phyloP scores from a whole-genome alignment of 768 basidiomycete species.

The Collybia sordida region DNA sequence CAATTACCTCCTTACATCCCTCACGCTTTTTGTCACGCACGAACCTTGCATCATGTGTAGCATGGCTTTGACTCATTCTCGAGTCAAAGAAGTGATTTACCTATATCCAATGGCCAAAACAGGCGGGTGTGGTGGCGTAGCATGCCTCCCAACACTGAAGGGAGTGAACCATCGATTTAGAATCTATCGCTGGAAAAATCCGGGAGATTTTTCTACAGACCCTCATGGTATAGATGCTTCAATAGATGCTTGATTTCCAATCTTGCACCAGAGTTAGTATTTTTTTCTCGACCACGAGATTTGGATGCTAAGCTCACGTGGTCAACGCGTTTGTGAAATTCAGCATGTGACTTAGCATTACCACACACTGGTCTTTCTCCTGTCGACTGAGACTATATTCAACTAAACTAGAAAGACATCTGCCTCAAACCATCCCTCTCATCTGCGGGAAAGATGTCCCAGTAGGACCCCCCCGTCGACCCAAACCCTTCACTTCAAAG shows the following conservation, averaged over 20 bases:
- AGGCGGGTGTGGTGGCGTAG: constrained; percentile 82
- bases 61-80: constrained; percentile 93
- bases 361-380: no score
- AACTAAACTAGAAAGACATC: no score
- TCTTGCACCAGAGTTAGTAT: no score
- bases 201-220: constrained; percentile 8
- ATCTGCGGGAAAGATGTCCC: no score
- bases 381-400: no score
- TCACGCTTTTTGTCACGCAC: constrained; percentile 86
- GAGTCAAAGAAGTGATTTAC: constrained; percentile 86
- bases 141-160: constrained; percentile 76
- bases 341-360: no score
- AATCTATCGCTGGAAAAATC: constrained; percentile 64
- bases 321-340: no score
- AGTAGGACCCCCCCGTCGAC: no score
- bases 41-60: constrained; percentile 98
- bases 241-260: constrained; percentile 34
- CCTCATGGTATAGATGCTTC: constrained; percentile 27
- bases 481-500: no score
- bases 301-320: no score
- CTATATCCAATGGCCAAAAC: constrained; percentile 71
- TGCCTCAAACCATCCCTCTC: no score
- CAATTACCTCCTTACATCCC: constrained; percentile 86
- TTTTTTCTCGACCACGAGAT: no score
- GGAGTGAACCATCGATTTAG: constrained; percentile 89